Base-by-base conservation (phyloP, 345 rosid species). In the Microthlaspi erraticum region DNA sequence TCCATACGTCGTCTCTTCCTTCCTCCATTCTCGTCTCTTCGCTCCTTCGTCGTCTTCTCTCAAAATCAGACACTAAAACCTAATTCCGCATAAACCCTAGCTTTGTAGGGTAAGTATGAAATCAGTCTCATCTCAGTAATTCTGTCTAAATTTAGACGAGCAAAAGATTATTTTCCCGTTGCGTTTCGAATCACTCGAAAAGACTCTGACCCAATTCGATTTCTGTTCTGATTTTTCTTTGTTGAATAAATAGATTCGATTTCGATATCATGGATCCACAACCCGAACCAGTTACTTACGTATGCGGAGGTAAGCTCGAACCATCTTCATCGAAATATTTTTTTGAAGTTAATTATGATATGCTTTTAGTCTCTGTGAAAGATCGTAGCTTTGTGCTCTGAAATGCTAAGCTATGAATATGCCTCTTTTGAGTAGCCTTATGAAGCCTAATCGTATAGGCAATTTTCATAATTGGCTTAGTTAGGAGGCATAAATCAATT, bases 281-380 rank as follows among this genome's bases (percentile, higher is more conserved):
- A 18, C 95, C 91, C 0, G 98, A 92, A 61, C 96, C 91, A 7
- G 95, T 92, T 8, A 87, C 85, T 78, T 92, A 92, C 79, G 83
- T 86, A 77, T 92, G 98, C 46, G 95, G 95, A 72, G 98, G 96
- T 86, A 56, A 17, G 10, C 55, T 58, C 68, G 38, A 56, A 11
- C 45, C 16, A 5, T 37, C 17, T 56, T 44, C 38, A 16, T 32
- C 5, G 2, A 5, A 39, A 10, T 2, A 9, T 26, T 26, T 26
- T 26, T 2, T 1, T 23, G 0, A 26, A 26, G 29, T 2, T 26
- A 26, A 26, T 23, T 23, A 23, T 23, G 20, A 26, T 11, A 13
- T 38, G 52, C 16, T 52, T 20, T 20, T 39, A 36, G 10, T 49
- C 19, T 38, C 29, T 51, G 16, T 19, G 0, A 50, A 60, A 60